Evolutionary conservation across 1,284 basidiomycete genomes (phyloP), one percentile per base, ranked within the genome.

Genomic region (Cryptococcus jaspeensis): DNA sequence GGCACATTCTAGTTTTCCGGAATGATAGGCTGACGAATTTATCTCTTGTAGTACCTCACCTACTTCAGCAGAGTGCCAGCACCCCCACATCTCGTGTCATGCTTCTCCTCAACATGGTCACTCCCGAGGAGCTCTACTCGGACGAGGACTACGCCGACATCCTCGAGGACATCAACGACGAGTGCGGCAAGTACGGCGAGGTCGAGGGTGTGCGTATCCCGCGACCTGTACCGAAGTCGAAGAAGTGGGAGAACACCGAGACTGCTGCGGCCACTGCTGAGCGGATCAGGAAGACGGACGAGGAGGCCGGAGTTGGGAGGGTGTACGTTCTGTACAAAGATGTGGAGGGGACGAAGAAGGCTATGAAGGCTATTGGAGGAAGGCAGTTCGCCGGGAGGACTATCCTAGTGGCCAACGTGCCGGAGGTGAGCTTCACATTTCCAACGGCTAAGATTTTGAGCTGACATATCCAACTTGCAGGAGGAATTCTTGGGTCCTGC

Each of bases 21-120:
- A 22, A 49, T 61, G 23, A 13, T 41, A 12, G 7, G 12, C 22
- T 47, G 13, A 16, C 15, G 9, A 5, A 8, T 32, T 13, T 5
- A 28, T 5, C 18, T 23, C 85, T 89, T 51, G 86, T 87, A 60
- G 85, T 87, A 49, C 88, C 89, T 22, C 90, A 90, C 72, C 86
- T 92, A 81, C 67, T 88, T 8, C 86, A 86, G 55, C 84, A 87
- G 64, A 61, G 65, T 22, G 78, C 77, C 12, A 83, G 87, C 44
- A 85, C 87, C 5, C 71, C 73, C 7, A 78, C 80, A 7, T 81
- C 82, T 15, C 86, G 89, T 43, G 93, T 95, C 72, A 84, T 99
- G 72, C 87, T 97, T 71, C 90, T 99, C 87, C 82, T 99, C 71
- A 99, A 99, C 83, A 99, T 99, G 96, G 93, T 99, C 62, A 91